Base-by-base conservation (phyloP, 1,139 yeast genomes). In the Taphrina sp. region DNA sequence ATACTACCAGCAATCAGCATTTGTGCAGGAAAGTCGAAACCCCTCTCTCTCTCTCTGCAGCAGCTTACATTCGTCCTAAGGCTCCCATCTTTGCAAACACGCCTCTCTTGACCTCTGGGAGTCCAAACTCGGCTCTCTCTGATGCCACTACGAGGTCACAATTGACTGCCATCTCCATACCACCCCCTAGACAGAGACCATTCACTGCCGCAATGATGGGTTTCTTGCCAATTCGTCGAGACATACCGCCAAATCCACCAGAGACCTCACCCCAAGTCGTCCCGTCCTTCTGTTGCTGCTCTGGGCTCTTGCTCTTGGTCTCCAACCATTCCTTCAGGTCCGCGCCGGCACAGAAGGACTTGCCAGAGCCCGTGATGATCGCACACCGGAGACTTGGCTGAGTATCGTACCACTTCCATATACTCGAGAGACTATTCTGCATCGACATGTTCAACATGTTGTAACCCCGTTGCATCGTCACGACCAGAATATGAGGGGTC, bases 1-100 rank as follows among this genome's bases (percentile, higher is more conserved):
- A 49, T 42, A 24, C n/a, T n/a, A n/a, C n/a, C n/a, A n/a, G n/a
- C n/a, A n/a, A n/a, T n/a, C n/a, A 37, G 41, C 24, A 10, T 10
- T 28, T 2, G 33, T 28, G 10, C n/a, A 28, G 33, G n/a, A 28
- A 1, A 1, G 33, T 28, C 33, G n/a, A 2, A 10, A n/a, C n/a
- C n/a, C n/a, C n/a, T n/a, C n/a, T n/a, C n/a, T n/a, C n/a, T n/a
- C 10, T 28, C n/a, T 10, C 39, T 56, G 12, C 67, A 57, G 5
- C 64, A 66, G 16, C n/a, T n/a, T n/a, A n/a, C n/a, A 67, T 60
- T n/a, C 70, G 63, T 19, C 69, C 70, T 28, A 68, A 59, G 2
- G 70, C 70, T 5, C 70, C 70, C 4, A 69, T 69, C 34, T 65
- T 52, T 5, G 69, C 70, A 16, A 65, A 59, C 23, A 68, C 68